A percentile compares a stretch with the other conserved stretches of the same genome.
phyloP scores from a whole-genome alignment of 2,329 filamentous ascomycete genomes.

The Penicillium sp. region DNA sequence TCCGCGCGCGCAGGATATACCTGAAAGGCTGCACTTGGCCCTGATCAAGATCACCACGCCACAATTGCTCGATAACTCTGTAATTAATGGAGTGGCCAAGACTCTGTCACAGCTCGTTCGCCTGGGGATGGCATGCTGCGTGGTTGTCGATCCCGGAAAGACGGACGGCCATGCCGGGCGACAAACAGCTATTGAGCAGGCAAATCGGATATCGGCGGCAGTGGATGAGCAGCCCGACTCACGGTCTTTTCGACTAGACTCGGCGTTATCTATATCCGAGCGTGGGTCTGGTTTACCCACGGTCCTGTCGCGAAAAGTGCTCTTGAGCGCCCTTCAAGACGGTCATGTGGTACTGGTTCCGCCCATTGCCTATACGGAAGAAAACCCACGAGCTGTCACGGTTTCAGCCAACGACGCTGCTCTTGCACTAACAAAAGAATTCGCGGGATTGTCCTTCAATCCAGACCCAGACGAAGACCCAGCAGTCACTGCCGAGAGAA shows the following conservation, averaged over 20 bases:
- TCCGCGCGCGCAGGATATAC: constrained; percentile 33
- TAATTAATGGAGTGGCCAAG: constrained; percentile 71
- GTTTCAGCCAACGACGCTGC: constrained; percentile 63
- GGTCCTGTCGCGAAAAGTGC: constrained; percentile 46
- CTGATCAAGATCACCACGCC: constrained; percentile 79
- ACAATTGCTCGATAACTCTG: constrained; percentile 65
- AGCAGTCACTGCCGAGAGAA: constrained; percentile 36
- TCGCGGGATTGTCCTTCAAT: constrained; percentile 62
- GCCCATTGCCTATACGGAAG: constrained; percentile 58
- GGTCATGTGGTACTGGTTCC: constrained; percentile 70
- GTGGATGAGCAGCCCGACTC: constrained; percentile 67
- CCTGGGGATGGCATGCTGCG: constrained; percentile 75
- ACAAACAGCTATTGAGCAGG: constrained; percentile 58
- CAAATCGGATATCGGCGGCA: constrained; percentile 69
- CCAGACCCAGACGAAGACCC: constrained; percentile 45
- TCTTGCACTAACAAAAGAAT: constrained; percentile 71
- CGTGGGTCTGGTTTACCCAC: constrained; percentile 32
- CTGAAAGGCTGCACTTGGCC: constrained; percentile 67
- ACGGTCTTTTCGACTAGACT: constrained; percentile 67
- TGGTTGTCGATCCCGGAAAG: constrained; percentile 71
- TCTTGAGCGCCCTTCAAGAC: constrained; percentile 64
- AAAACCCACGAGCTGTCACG: constrained; percentile 47
- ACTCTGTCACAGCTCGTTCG: constrained; percentile 80
- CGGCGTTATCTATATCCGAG: constrained; percentile 45
- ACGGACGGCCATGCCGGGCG: constrained; percentile 42